phyloP scores from a whole-genome alignment of 1,139 yeast genomes.

The Geotrichum macrosporum region DNA sequence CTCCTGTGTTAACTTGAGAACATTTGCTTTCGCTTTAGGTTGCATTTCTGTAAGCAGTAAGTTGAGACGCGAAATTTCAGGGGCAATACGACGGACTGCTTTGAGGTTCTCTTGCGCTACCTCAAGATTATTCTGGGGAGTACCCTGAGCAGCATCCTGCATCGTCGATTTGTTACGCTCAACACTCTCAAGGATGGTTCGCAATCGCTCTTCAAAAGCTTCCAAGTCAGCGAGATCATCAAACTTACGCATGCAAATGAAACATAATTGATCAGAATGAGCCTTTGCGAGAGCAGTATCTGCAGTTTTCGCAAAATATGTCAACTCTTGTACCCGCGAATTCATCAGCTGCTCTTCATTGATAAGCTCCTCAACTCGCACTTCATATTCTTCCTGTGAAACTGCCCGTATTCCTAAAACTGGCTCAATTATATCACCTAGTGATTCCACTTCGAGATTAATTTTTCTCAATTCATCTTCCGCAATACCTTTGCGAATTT shows the following conservation, averaged over 20 bases:
- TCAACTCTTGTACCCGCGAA: constrained; percentile 5
- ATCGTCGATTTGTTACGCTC: constrained; percentile 6
- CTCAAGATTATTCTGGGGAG: constrained; percentile 1
- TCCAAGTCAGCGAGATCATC: constrained; percentile 8
- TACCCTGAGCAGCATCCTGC: not conserved
- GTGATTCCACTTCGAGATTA: not conserved
- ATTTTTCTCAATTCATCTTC: constrained; percentile 10
- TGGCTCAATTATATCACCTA: constrained; percentile 12
- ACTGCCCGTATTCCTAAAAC: constrained; percentile 9
- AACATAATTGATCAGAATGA: constrained; percentile 10
- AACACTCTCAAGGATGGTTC: constrained; percentile 2
- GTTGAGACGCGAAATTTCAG: constrained; percentile 10
- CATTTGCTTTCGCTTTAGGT: constrained; percentile 26
- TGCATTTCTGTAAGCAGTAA: constrained; percentile 21
- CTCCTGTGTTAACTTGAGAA: constrained; percentile 25
- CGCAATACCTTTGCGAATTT: constrained; percentile 9
- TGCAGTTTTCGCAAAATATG: constrained; percentile 11
- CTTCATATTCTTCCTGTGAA: constrained; percentile 20
- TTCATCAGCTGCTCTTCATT: constrained; percentile 6
- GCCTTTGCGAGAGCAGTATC: constrained; percentile 10
- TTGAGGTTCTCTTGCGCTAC: constrained; percentile 11
- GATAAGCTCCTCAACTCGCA: constrained; percentile 18
- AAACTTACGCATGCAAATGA: constrained; percentile 14
- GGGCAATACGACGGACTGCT: constrained; percentile 10
- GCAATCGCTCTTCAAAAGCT: constrained; percentile 10